A percentile compares a stretch with the other conserved stretches of the same genome.
Evolutionary conservation across 352 stramenopile species (phyloP).

Genomic region (Pythium rishiriense): DNA sequence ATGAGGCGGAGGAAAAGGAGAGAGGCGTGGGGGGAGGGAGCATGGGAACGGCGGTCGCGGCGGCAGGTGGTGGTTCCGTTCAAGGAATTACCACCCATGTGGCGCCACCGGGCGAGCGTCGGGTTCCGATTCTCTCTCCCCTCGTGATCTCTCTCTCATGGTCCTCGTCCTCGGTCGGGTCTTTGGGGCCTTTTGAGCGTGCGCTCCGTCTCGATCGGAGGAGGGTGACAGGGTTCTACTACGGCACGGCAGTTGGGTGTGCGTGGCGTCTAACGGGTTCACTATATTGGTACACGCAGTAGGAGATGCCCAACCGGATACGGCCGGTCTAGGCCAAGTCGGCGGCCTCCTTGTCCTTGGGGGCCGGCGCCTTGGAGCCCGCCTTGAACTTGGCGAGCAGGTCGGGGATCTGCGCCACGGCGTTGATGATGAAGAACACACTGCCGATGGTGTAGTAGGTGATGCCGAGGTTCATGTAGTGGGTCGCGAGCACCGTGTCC

Average conservation of each 20-base stretch:
- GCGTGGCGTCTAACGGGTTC: constrained; percentile 3
- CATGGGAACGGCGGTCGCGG: neutral
- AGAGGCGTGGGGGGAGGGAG: too few relatives aligned
- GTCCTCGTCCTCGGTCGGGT: neutral
- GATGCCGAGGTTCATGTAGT: constrained; percentile 79
- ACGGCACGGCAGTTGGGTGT: neutral
- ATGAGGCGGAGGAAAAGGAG: neutral
- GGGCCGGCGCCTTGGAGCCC: constrained; percentile 15
- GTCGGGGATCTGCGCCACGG: constrained; percentile 55
- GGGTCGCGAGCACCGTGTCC: constrained; percentile 40
- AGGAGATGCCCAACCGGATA: neutral
- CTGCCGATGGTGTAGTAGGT: constrained; percentile 74
- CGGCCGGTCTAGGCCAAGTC: constrained; percentile 26
- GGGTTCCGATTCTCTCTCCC: neutral
- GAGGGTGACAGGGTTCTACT: neutral
- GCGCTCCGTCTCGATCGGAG: neutral
- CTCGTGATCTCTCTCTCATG: neutral
- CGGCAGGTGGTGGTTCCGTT: neutral
- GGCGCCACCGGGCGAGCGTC: neutral
- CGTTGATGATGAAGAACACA: constrained; percentile 80
- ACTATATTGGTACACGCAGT: constrained; percentile 9
- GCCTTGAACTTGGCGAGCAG: constrained; percentile 48
- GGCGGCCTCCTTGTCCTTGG: constrained; percentile 34
- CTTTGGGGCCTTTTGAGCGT: neutral
- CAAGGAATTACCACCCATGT: neutral